Conservation (phyloP, 495 filamentous ascomycete genomes). For the Neurospora africana region DNA sequence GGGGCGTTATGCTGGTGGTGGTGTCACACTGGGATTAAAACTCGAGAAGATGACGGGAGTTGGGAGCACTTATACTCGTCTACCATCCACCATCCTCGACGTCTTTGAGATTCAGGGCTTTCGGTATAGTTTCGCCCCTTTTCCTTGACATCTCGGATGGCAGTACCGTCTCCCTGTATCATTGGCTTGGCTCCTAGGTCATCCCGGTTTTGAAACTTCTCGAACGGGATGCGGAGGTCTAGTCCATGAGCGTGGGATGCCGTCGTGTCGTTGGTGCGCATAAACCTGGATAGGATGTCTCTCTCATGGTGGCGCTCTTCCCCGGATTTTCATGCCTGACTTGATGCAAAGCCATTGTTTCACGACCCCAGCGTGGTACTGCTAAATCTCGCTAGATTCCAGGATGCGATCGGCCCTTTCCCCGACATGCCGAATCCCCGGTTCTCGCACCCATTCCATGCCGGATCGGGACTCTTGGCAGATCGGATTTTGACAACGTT, state of each 20-base stretch:
- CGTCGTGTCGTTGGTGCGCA: background rate
- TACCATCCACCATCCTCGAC: background rate
- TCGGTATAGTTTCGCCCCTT: background rate
- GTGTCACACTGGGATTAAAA: background rate
- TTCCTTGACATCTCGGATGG: background rate
- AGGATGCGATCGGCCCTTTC: background rate
- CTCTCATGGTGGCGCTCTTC: background rate
- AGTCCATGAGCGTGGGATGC: background rate
- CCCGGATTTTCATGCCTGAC: background rate
- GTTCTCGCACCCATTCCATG: background rate
- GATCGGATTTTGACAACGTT: background rate
- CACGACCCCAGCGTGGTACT: background rate
- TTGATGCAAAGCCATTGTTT: background rate
- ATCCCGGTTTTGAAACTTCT: slow-evolving; percentile 4
- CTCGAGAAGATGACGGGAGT: background rate
- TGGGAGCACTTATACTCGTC: background rate
- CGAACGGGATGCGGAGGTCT: slow-evolving; percentile 9
- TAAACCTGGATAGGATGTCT: background rate
- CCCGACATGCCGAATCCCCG: background rate
- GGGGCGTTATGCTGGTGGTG: background rate
- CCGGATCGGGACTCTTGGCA: background rate
- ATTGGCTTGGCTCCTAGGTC: background rate
- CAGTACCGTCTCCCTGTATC: background rate
- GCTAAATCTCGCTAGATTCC: background rate
- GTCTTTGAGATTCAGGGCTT: background rate